These are phyloP conservation scores for Bipolaris victoriae DNA, from an alignment of 2,329 filamentous ascomycete species.

Conservation along the genomic window DNA sequence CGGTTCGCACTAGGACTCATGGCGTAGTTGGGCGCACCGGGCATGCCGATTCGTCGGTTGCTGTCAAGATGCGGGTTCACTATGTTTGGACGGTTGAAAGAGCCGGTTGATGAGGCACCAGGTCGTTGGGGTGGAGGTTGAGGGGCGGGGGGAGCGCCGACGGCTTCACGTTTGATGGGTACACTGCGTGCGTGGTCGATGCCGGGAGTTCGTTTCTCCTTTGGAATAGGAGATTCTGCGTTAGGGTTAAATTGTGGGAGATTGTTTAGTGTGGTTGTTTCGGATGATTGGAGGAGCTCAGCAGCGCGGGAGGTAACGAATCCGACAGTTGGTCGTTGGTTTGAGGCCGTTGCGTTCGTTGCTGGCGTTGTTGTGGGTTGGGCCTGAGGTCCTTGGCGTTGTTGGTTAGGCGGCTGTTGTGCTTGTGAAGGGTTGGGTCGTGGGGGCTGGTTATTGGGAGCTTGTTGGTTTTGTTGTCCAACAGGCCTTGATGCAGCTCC, in stretches of 20 bases:
- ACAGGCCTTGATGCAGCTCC: constrained; percentile 26
- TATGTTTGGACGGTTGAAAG: constrained; percentile 48
- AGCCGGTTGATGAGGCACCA: constrained; percentile 18
- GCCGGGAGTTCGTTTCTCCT: constrained; percentile 76
- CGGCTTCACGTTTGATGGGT: constrained; percentile 65
- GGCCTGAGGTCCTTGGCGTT: constrained; percentile 22
- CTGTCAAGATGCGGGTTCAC: constrained; percentile 57
- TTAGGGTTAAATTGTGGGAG: constrained; percentile 57
- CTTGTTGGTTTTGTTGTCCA: constrained; percentile 24
- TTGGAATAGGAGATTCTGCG: constrained; percentile 71
- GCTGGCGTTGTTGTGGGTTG: constrained; percentile 17
- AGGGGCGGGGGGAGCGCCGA: constrained; percentile 28
- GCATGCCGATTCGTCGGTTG: constrained; percentile 58
- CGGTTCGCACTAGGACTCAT: constrained; percentile 54
- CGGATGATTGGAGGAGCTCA: constrained; percentile 48
- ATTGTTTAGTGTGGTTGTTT: constrained; percentile 37
- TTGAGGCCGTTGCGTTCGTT: constrained; percentile 22
- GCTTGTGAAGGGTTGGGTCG: constrained; percentile 36
- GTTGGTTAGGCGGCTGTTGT: constrained; percentile 24
- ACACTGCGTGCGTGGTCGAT: constrained; percentile 81
- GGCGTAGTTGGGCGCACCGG: constrained; percentile 41
- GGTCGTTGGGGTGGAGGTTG: constrained; percentile 21
- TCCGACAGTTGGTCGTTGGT: constrained; percentile 48
- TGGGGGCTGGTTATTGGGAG: constrained; percentile 29
- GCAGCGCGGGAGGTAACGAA: constrained; percentile 56